These are phyloP conservation scores for Aspergillus ochraceus DNA, from an alignment of 2,329 filamentous ascomycete genomes.

Conservation along the genomic window DNA sequence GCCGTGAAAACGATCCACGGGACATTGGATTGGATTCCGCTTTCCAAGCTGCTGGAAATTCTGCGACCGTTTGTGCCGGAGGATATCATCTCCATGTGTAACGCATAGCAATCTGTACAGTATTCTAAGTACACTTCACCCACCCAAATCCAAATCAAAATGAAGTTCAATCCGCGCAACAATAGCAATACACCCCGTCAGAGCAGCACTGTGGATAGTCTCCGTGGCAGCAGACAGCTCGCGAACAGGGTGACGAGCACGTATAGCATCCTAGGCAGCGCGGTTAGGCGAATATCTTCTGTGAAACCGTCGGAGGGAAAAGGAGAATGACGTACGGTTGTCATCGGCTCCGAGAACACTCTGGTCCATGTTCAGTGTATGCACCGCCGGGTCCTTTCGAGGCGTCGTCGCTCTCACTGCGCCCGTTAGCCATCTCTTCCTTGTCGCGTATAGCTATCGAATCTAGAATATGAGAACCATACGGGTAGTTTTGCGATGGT, in stretches of 20 bases:
- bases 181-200: slow-evolving; percentile 13
- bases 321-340: not conserved
- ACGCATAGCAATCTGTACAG: not conserved
- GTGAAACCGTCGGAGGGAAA: not conserved
- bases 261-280: slow-evolving; percentile 8
- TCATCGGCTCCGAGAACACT: not conserved
- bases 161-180: slow-evolving; percentile 9
- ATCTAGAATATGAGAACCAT: not conserved
- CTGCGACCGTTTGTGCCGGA: slow-evolving; percentile 27
- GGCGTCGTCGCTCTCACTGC: not conserved
- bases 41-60: slow-evolving; percentile 27
- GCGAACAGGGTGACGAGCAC: slow-evolving; percentile 11
- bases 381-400: not conserved
- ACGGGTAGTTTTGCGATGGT: not conserved
- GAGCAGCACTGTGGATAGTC: slow-evolving; percentile 15
- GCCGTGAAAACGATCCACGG: slow-evolving; percentile 32
- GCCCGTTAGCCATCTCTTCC: not conserved
- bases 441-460: not conserved
- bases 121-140: not conserved
- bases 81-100: slow-evolving; percentile 29
- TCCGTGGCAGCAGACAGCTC: slow-evolving; percentile 14
- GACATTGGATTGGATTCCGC: slow-evolving; percentile 29
- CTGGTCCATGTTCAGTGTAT: not conserved
- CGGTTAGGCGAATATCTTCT: not conserved
- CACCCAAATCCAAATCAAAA: no score